Evolutionary conservation across 192 early-diverging fungal genomes (phyloP), one percentile per base, ranked within the genome.

Genomic region (Coemansia sp.): DNA sequence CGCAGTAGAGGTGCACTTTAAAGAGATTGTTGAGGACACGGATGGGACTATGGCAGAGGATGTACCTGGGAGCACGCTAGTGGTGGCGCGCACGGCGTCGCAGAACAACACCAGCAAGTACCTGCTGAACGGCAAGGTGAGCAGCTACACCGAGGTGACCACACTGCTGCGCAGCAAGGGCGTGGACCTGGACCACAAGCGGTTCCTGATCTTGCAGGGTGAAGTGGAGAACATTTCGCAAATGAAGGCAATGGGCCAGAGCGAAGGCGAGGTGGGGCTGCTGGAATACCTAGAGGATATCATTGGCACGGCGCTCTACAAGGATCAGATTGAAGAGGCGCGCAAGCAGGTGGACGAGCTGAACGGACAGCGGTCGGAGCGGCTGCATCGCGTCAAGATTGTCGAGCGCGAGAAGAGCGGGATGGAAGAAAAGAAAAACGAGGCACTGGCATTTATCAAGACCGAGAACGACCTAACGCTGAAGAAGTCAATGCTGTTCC

Each of bases 251-350:
- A 97, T 95, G 66, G 95, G 88, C 12, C 84, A 84, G 53, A 91
- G 67, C 28, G 95, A 93, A 22, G 79, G 89, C 63, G 96, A 99
- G 47, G 96, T 97, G 51, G 96, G 95, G 1, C 69, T 99, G 34
- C 81, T 99, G 5, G 97, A 99, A 66, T 99, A 95, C 66, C 76
- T 99, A 25, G 97, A 99, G 67, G 97, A 99, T 66, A 98, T 99
- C 40, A 97, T 99, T 27, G 97, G 97, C 12, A 98, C 95, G 0
- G 84, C 87, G 0, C 70, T 71, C 43, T 97, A 93, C 64, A 95
- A 97, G 72, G 78, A 78, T 15, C 80, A 82, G 26, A 97, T 99
- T 58, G 89, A 91, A 53, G 79, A 85, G 17, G 80, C 86, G 5
- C 82, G 63, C 17, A 58, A 67, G 27, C 64, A 79, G 42, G 64